phyloP scores from a whole-genome alignment of 2,329 filamentous ascomycete species.

The Hymenoscyphus infarciens region DNA sequence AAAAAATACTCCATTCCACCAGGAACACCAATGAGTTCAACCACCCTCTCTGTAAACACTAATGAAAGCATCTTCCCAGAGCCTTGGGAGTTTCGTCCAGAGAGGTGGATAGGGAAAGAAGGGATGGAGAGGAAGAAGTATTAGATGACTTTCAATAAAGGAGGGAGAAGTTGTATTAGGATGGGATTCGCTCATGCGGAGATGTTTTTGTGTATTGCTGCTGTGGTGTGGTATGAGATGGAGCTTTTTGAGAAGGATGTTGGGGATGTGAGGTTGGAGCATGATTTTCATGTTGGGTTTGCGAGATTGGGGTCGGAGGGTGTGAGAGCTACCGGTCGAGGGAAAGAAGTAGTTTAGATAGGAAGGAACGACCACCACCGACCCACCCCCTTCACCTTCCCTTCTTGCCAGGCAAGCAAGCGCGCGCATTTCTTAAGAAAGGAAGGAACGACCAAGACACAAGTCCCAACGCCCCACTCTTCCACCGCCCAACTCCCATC shows the following conservation, averaged over 20 bases:
- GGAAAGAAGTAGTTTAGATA: no score
- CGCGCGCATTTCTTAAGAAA: no score
- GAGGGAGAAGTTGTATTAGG: constrained; percentile 40
- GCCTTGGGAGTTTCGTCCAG: constrained; percentile 8
- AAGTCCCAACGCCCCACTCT: no score
- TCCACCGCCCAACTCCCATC: no score
- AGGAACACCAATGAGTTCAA: constrained; percentile 24
- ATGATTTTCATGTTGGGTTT: constrained; percentile 10
- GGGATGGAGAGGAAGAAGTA: constrained; percentile 27
- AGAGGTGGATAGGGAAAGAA: constrained; percentile 11
- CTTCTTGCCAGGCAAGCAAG: no score
- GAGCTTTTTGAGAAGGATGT: constrained; percentile 6
- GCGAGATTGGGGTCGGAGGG: constrained; percentile 6
- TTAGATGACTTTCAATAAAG: constrained; percentile 43
- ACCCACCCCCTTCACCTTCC: no score
- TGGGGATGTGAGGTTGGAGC: constrained; percentile 8
- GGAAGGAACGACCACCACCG: no score
- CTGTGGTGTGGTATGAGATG: constrained; percentile 8
- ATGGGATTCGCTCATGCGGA: constrained; percentile 9
- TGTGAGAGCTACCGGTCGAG: not conserved
- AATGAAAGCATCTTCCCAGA: constrained; percentile 13
- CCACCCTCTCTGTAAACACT: constrained; percentile 34
- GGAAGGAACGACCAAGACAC: no score
- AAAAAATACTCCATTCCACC: constrained; percentile 19
- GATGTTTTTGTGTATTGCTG: not conserved